Percentiles rank a stretch among this genome's conserved stretches.
phyloP scores from a whole-genome alignment of 2,329 filamentous ascomycete genomes.

The Aulographum hederae region DNA sequence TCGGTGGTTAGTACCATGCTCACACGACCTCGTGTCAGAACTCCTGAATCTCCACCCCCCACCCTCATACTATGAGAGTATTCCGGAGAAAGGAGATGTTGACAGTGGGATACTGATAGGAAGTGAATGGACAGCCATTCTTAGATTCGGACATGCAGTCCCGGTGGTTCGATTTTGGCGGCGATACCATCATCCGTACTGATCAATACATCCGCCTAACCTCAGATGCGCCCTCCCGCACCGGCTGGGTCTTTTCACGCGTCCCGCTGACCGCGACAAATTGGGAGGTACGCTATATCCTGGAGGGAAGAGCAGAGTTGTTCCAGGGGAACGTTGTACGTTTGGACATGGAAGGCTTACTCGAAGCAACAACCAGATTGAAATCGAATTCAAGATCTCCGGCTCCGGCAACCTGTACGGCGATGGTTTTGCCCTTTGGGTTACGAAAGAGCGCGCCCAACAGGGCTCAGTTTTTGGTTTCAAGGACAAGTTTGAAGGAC shows the following conservation, averaged over 20 bases:
- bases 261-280: slow-evolving; percentile 94
- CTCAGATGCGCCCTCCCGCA: slow-evolving; percentile 75
- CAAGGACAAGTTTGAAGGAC: slow-evolving; percentile 74
- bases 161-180: slow-evolving; percentile 98
- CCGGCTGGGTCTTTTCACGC: slow-evolving; percentile 84
- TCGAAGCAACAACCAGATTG: no score
- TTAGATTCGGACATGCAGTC: slow-evolving; percentile 96
- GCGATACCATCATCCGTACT: slow-evolving; percentile 68
- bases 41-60: background rate
- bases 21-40: background rate
- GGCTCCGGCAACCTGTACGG: slow-evolving; percentile 82
- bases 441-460: slow-evolving; percentile 79
- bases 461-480: slow-evolving; percentile 75
- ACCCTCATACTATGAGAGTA: no score
- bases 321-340: no score
- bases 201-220: slow-evolving; percentile 80
- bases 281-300: slow-evolving; percentile 50
- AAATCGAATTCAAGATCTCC: slow-evolving; percentile 87
- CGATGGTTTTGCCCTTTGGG: slow-evolving; percentile 95
- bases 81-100: background rate
- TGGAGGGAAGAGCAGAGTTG: no score
- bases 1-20: background rate
- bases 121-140: slow-evolving; percentile 85
- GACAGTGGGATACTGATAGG: background rate
- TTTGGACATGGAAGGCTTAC: no score